Conservation (phyloP, 768 basidiomycete species). For the Cubamyces lactineus region DNA sequence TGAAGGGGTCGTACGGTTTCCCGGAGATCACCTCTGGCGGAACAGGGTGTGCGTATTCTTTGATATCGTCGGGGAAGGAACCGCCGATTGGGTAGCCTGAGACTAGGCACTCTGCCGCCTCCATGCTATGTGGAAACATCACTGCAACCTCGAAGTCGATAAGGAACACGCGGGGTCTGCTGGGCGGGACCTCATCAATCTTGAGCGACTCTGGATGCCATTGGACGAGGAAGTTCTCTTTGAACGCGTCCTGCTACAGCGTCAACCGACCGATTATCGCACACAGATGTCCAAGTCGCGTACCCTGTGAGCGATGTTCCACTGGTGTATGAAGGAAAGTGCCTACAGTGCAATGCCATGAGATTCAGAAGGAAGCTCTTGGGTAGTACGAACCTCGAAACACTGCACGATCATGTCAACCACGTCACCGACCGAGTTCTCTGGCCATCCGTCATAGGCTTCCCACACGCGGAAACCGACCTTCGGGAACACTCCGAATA, state of each 20-base stretch:
- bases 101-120: slow-evolving; percentile 16
- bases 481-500: slow-evolving; percentile 35
- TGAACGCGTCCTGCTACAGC: slow-evolving; percentile 33
- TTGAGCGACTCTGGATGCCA: slow-evolving; percentile 37
- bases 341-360: background rate
- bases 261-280: background rate
- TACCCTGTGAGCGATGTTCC: background rate
- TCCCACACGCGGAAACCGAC: slow-evolving; percentile 19
- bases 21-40: slow-evolving; percentile 32
- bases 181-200: slow-evolving; percentile 13
- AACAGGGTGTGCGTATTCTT: slow-evolving; percentile 25
- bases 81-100: background rate
- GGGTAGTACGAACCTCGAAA: slow-evolving; percentile 30
- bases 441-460: slow-evolving; percentile 30
- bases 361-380: background rate
- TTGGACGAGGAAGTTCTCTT: slow-evolving; percentile 38
- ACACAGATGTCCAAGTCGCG: background rate
- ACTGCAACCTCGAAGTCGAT: slow-evolving; percentile 39
- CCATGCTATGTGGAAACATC: slow-evolving; percentile 30
- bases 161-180: slow-evolving; percentile 37
- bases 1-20: slow-evolving; percentile 33
- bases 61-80: background rate
- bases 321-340: background rate
- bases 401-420: slow-evolving; percentile 37
- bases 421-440: slow-evolving; percentile 37